Conservation (phyloP, 2,329 filamentous ascomycete species). For the Fusarium dimerum region DNA sequence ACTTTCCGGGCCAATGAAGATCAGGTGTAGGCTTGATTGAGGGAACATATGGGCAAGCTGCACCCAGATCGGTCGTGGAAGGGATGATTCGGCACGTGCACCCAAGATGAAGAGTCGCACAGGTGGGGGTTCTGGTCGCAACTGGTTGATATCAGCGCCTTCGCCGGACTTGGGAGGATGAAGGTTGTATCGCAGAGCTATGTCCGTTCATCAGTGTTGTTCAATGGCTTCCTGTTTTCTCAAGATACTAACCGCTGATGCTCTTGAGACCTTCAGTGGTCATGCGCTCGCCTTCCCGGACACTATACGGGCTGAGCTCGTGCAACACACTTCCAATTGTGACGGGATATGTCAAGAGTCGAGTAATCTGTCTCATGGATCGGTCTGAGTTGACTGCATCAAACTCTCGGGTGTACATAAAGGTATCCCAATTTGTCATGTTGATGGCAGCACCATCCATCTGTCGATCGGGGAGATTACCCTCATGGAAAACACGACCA, state of each 20-base stretch:
- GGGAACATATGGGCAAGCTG: constrained; percentile 95
- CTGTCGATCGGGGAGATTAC: constrained; percentile 85
- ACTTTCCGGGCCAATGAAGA: constrained; percentile 94
- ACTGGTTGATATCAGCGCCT: constrained; percentile 71
- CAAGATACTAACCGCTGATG: constrained; percentile 70
- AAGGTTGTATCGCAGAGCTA: constrained; percentile 88
- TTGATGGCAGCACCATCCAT: constrained; percentile 93
- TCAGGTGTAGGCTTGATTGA: constrained; percentile 82
- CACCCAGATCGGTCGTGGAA: constrained; percentile 91
- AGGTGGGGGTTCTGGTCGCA: constrained; percentile 82
- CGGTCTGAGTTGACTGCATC: constrained; percentile 88
- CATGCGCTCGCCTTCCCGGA: constrained; percentile 73
- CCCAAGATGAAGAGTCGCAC: constrained; percentile 92
- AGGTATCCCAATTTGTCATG: constrained; percentile 98
- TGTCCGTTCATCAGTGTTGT: constrained; percentile 4
- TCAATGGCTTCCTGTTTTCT: not conserved
- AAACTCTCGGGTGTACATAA: constrained; percentile 90
- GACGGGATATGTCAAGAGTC: constrained; percentile 88
- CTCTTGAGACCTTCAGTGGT: constrained; percentile 91
- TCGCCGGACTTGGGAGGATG: constrained; percentile 83
- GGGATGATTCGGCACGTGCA: constrained; percentile 93
- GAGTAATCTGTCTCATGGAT: constrained; percentile 88
- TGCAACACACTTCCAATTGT: constrained; percentile 91
- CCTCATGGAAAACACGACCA: constrained; percentile 90
- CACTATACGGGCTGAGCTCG: constrained; percentile 88